Evolutionary conservation across 148 eudicot species (phyloP).

Genomic region (Heliamphora exappendiculata): DNA sequence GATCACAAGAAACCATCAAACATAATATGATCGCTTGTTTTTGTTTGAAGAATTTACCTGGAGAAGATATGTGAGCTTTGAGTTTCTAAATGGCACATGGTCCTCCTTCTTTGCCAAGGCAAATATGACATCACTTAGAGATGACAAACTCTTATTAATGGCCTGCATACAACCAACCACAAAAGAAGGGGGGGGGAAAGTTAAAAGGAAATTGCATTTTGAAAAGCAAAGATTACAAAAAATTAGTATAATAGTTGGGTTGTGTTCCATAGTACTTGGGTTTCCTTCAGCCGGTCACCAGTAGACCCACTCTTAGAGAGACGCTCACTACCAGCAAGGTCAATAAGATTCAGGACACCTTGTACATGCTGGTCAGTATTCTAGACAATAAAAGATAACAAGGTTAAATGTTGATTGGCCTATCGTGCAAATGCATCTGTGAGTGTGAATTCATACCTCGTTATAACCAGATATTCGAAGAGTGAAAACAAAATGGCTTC

Average conservation of each 20-base stretch:
- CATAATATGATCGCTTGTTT: not conserved
- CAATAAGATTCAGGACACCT: slow-evolving; percentile 88
- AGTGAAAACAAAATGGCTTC: slow-evolving; percentile 96
- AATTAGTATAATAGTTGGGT: not conserved
- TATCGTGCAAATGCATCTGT: not conserved
- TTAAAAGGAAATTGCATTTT: not conserved
- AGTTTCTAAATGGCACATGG: slow-evolving; percentile 87
- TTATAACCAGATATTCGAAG: slow-evolving; percentile 82
- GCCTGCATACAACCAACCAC: slow-evolving; percentile 49
- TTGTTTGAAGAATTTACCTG: slow-evolving; percentile 47
- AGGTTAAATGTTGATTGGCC: not conserved
- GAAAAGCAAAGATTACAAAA: not conserved
- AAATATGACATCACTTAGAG: slow-evolving; percentile 84
- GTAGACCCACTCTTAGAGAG: slow-evolving; percentile 97
- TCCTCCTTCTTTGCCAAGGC: slow-evolving; percentile 89
- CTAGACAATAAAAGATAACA: slow-evolving; percentile 21
- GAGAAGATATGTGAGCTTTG: slow-evolving; percentile 92
- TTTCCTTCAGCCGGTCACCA: slow-evolving; percentile 90
- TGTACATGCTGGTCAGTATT: slow-evolving; percentile 96
- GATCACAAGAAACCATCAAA: not conserved
- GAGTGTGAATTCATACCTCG: slow-evolving; percentile 42
- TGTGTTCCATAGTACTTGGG: slow-evolving; percentile 49
- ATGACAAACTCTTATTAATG: slow-evolving; percentile 88
- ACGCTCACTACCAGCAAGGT: slow-evolving; percentile 98
- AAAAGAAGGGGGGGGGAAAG: not conserved